phyloP scores from a whole-genome alignment of 345 rosid genomes.

The Eutrema heterophyllum region DNA sequence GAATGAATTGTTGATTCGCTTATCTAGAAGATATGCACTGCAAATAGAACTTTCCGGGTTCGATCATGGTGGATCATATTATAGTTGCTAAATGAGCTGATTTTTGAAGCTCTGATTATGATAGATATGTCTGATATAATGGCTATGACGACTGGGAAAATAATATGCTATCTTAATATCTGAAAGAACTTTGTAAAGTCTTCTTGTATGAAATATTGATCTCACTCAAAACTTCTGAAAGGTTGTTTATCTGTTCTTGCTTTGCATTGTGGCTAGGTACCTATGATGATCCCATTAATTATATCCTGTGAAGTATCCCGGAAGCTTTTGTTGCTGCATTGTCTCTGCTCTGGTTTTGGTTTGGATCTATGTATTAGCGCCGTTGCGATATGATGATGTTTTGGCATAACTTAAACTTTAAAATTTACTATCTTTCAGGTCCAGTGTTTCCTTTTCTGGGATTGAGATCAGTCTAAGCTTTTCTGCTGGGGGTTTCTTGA shows the following conservation, averaged over 20 bases:
- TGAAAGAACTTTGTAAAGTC: neutral
- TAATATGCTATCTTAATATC: neutral
- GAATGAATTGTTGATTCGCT: neutral
- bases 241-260: neutral
- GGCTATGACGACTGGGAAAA: neutral
- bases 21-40: neutral
- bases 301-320: neutral
- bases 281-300: neutral
- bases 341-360: neutral
- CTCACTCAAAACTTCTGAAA: neutral
- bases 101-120: neutral
- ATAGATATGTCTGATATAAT: neutral
- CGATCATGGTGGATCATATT: slow-evolving; percentile 1
- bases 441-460: neutral
- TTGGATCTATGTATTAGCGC: slow-evolving; percentile 14
- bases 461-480: slow-evolving; percentile 4
- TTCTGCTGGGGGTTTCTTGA: neutral
- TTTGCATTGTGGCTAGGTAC: neutral
- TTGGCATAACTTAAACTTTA: neutral
- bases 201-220: neutral
- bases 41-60: neutral
- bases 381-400: neutral
- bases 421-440: slow-evolving; percentile 9
- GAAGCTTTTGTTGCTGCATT: neutral
- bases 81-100: neutral